Evolutionary conservation across 805 yeast genomes (phyloP).

Genomic region (Komagataella pseudopastoris): DNA sequence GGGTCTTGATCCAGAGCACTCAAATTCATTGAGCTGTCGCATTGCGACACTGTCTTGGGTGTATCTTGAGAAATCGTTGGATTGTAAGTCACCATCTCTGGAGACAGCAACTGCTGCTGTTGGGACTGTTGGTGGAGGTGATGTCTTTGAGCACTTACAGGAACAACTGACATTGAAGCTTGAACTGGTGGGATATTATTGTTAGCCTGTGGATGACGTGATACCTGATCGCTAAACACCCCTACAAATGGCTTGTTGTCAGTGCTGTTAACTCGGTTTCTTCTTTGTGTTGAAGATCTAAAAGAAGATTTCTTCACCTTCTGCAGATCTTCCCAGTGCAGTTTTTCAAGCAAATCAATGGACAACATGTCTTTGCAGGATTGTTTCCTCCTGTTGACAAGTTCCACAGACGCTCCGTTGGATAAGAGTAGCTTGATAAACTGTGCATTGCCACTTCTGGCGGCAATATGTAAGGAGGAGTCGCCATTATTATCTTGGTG

Average conservation of each 20-base stretch:
- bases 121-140: neutral
- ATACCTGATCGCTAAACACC: neutral
- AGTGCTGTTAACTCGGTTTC: neutral
- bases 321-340: conserved; percentile 4
- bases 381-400: conserved; percentile 3
- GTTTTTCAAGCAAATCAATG: conserved; percentile 6
- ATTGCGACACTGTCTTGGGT: neutral
- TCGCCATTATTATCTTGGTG: conserved; percentile 77
- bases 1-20: neutral
- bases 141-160: neutral
- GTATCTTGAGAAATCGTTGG: neutral
- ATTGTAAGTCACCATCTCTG: neutral
- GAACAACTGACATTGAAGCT: neutral
- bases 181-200: neutral
- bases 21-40: neutral
- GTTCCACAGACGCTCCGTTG: conserved; percentile 27
- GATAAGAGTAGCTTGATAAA: conserved; percentile 28
- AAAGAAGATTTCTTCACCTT: neutral
- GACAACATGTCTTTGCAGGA: conserved; percentile 5
- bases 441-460: conserved; percentile 34
- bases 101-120: neutral
- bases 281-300: neutral
- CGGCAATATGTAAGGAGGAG: conserved; percentile 74
- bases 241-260: neutral
- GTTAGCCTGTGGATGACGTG: neutral